Conservation (phyloP, 805 yeast genomes). For the Candida fluviatilis region DNA sequence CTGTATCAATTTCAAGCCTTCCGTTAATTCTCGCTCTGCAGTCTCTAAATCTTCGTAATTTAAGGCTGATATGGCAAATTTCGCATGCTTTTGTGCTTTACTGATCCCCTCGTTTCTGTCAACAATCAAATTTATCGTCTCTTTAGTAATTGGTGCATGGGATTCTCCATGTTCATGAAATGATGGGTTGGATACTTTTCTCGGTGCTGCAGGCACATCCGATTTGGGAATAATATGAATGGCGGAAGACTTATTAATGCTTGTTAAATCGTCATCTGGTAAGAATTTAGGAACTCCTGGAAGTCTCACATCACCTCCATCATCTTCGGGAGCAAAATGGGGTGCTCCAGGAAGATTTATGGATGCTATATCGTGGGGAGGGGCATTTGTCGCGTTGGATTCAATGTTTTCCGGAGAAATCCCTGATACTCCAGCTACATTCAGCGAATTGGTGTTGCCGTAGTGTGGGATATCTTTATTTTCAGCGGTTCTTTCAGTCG, state of each 20-base stretch:
- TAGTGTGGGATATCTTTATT: too few species aligned
- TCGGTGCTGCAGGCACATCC: conserved; percentile 1
- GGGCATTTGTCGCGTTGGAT: neutral
- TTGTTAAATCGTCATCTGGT: conserved; percentile 35
- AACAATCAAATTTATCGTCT: conserved; percentile 47
- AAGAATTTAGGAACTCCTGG: conserved; percentile 42
- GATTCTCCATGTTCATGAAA: neutral
- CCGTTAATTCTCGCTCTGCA: conserved; percentile 56
- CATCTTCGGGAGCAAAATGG: conserved; percentile 26
- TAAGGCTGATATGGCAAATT: conserved; percentile 73
- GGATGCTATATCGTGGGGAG: neutral
- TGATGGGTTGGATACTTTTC: conserved; percentile 2
- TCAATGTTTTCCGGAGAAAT: conserved; percentile 2
- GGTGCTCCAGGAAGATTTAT: conserved; percentile 36
- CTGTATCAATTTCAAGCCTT: conserved; percentile 47
- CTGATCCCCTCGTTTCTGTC: conserved; percentile 52
- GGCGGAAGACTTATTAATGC: conserved; percentile 34
- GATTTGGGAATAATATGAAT: conserved; percentile 32
- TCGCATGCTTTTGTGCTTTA: conserved; percentile 64
- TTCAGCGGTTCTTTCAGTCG: neutral
- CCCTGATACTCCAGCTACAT: conserved; percentile 19
- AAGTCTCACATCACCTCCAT: conserved; percentile 21
- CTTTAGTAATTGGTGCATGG: conserved; percentile 19
- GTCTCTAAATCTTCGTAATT: conserved; percentile 72
- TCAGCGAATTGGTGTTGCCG: too few species aligned